Conservation (phyloP, 108 stramenopile species). For the Stephanodiscus minutulus region DNA sequence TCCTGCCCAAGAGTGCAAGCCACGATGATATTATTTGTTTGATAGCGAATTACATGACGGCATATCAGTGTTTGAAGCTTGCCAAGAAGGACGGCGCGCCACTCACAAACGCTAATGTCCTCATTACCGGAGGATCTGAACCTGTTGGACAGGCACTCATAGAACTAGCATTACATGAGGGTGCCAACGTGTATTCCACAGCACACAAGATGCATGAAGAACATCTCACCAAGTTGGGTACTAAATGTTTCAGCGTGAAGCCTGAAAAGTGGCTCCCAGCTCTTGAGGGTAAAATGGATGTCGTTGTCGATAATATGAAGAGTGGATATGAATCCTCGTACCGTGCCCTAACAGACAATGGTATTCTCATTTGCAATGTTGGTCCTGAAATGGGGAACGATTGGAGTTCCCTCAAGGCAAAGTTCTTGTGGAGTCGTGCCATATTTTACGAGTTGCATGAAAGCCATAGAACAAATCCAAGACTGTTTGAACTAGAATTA, state of each 20-base stretch:
- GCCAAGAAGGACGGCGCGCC: constrained; percentile 30
- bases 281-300: constrained; percentile 65
- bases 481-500: constrained; percentile 52
- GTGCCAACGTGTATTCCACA: constrained; percentile 58
- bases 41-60: constrained; percentile 72
- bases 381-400: constrained; percentile 25
- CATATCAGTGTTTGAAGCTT: constrained; percentile 67
- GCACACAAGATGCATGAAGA: constrained; percentile 56
- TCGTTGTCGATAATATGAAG: constrained; percentile 61
- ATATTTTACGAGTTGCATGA: constrained; percentile 54
- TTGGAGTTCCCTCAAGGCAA: constrained; percentile 49
- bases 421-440: constrained; percentile 44
- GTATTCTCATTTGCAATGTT: constrained; percentile 50
- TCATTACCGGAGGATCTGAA: constrained; percentile 64
- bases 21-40: constrained; percentile 57
- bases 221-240: constrained; percentile 41
- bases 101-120: constrained; percentile 45
- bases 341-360: constrained; percentile 46
- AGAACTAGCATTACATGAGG: constrained; percentile 58
- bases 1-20: constrained; percentile 52
- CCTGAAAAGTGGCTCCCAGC: constrained; percentile 56
- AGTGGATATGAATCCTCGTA: constrained; percentile 51
- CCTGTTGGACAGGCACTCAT: constrained; percentile 63
- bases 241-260: constrained; percentile 49
- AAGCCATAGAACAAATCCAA: constrained; percentile 50